Evolutionary conservation across 2,329 filamentous ascomycete species (phyloP), one percentile per base, ranked within the genome.

Genomic region (Plenodomus biglobosus): DNA sequence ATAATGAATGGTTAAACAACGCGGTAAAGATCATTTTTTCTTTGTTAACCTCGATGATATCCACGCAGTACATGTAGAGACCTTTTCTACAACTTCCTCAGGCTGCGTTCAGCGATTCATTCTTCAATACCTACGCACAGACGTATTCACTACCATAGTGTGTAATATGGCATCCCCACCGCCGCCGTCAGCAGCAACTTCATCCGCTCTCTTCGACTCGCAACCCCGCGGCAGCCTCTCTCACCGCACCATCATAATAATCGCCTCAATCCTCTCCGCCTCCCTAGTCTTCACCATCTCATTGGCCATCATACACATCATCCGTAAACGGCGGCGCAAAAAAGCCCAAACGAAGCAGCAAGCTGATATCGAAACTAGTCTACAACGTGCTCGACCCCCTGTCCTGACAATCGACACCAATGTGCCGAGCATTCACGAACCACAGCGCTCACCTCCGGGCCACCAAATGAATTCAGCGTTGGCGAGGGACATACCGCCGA

Each of bases 321-420:
- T 47, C 3, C 46, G 46, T 8, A 24, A 35, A 13, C 40, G 37
- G 34, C 18, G 30, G 13, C 27, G 35, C 17, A 37, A 24, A 17
- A 42, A 41, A 2, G 10, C 21, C 3, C 8, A 36, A 3, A 3
- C 39, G 7, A 7, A 42, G 17, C 17, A 30, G 3, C 27, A 50
- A 34, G 27, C 32, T 20, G 50, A 53, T 27, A 44, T 53, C 8
- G 42, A 51, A 36, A 21, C 36, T 22, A 48, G 48, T 34, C 13
- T 51, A 21, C 18, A 35, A 20, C 35, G 36, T 3, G 45, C 45
- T 32, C 34, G 24, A 36, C 22, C 16, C 11, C 45, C 40, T 3
- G 35, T 43, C 4, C 24, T 43, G 3, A 38, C 45, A 1, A 17
- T 48, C 11, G 45, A 43, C 18, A 48, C 45, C 6, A 38, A 41